Base-by-base conservation (phyloP, 2,329 filamentous ascomycete genomes). In the Myrmaecium sp. region DNA sequence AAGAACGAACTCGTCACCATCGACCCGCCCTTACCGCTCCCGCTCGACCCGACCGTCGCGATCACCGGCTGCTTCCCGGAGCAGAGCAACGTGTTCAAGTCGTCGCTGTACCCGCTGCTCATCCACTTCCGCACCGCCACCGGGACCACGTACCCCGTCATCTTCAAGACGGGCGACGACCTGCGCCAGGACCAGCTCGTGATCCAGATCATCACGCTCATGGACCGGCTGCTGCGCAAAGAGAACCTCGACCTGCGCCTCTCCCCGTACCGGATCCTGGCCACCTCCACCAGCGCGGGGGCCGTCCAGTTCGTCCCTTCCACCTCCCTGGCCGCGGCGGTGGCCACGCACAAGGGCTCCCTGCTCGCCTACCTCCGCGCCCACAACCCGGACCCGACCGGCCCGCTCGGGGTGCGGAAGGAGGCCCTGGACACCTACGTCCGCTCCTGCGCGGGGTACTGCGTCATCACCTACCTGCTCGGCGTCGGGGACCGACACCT, bases 101-200 rank as follows among this genome's bases (percentile, higher is more conserved):
- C 89, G 1, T 89, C 83, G 1, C 57, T 98, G 6, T 83, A 81
- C 22, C 89, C 89, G 0, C 76, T 98, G 33, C 82, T 89, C 40
- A 72, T 94, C 32, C 80, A 79, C 6, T 94, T 95, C 57, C 84
- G 77, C 44, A 92, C 84, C 0, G 64, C 69, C 0, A 68, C 68
- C 2, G 80, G 79, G 5, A 66, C 65, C 20, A 77, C 74, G 32
- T 98, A 95, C 46, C 77, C 86, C 6, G 78, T 98, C 36, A 77
- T 95, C 28, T 98, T 98, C 68, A 98, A 98, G 52, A 83, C 83
- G 1, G 89, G 89, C 18, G 89, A 98, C 46, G 89, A 98, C 47
- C 62, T 98, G 27, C 78, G 89, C 9, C 89, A 98, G 52, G 89
- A 98, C 45, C 89, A 98, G 47, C 69, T 98, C 3, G 86, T 98